phyloP scores from a whole-genome alignment of 768 basidiomycete species.

The Boletus rubescentipes region DNA sequence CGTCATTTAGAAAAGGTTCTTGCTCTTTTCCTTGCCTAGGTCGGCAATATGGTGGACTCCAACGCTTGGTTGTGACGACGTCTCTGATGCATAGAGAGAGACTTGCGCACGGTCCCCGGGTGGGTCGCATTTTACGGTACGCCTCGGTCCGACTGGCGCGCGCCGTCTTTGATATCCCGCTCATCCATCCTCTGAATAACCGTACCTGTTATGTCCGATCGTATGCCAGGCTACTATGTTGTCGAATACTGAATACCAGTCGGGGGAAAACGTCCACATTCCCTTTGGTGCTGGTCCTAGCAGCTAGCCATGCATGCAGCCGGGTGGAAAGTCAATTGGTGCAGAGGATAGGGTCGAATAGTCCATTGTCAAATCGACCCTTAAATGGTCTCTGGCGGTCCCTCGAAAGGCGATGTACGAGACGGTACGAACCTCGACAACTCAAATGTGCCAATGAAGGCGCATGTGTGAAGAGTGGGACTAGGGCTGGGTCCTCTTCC shows the following conservation, averaged over 20 bases:
- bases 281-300: background rate
- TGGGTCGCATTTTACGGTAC: constrained; percentile 40
- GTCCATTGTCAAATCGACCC: background rate
- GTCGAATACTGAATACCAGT: background rate
- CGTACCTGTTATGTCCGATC: constrained; percentile 25
- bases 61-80: constrained; percentile 22
- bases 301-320: background rate
- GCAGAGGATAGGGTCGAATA: background rate
- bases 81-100: constrained; percentile 42
- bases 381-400: too few species aligned
- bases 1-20: background rate
- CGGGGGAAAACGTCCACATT: background rate
- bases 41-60: constrained; percentile 9
- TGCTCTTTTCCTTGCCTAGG: background rate
- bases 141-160: constrained; percentile 8
- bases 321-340: background rate
- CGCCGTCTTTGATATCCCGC: background rate
- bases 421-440: constrained; percentile 92
- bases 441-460: constrained; percentile 65
- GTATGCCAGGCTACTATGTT: constrained; percentile 32
- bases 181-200: constrained; percentile 19
- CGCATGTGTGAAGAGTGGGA: background rate
- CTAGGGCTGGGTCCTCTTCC: background rate
- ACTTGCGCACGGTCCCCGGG: constrained; percentile 28
- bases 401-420: too few species aligned